phyloP scores from a whole-genome alignment of 306 rosid genomes.

The Trifolium pratense region DNA sequence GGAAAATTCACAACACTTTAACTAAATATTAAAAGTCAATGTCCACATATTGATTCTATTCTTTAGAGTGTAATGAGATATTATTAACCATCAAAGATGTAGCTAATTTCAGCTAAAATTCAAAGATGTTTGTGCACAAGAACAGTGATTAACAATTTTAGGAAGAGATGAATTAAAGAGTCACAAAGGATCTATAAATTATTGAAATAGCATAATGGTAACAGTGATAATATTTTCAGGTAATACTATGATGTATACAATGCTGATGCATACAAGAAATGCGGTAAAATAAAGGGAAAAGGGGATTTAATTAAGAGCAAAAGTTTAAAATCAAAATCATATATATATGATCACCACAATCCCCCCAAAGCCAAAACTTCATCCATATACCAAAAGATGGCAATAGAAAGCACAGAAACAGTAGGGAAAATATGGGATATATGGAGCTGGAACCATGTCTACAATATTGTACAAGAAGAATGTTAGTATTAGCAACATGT shows the following conservation, averaged over 20 bases:
- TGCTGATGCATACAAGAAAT: not conserved
- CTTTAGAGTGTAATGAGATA: constrained; percentile 5
- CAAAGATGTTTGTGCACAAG: constrained; percentile 14
- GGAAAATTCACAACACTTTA: constrained; percentile 29
- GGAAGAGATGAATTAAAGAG: constrained; percentile 27
- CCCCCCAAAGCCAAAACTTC: not conserved
- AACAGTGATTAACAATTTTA: constrained; percentile 22
- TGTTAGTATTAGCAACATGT: too few relatives aligned
- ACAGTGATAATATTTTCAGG: not conserved
- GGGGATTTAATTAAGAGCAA: not conserved
- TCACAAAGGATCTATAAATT: not conserved
- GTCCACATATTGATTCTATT: not conserved
- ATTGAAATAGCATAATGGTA: constrained; percentile 6
- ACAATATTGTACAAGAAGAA: too few relatives aligned
- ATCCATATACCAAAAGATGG: not conserved
- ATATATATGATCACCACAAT: not conserved
- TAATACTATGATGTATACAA: not conserved
- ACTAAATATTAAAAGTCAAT: not conserved
- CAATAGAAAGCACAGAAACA: not conserved
- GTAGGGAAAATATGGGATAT: too few relatives aligned
- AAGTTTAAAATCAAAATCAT: not conserved
- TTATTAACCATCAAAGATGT: constrained; percentile 6
- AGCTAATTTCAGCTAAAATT: constrained; percentile 24
- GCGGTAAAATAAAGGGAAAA: not conserved
- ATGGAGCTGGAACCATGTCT: too few relatives aligned